Base-by-base conservation (phyloP, 352 stramenopile species). In the Pseudoperonospora humuli region DNA sequence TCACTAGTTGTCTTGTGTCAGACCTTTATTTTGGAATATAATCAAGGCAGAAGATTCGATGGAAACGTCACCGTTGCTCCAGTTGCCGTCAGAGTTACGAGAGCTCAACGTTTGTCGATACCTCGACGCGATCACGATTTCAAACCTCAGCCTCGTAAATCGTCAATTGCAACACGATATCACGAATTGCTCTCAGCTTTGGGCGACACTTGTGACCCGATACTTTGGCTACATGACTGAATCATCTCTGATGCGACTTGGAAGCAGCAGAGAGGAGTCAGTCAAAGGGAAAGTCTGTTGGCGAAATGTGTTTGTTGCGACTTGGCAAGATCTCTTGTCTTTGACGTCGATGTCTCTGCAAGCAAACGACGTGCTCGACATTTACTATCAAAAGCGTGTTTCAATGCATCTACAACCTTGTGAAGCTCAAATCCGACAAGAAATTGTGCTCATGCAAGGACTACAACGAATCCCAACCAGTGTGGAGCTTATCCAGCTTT, bases 371-470 rank as follows among this genome's bases (percentile, higher is more conserved):
- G 55, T 79, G 10, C 19, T 77, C 9, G 18, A 55, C 23, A 45
- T 77, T n/a, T 79, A 68, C 20, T 28, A 60, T 8, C 49, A 57
- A 6, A 35, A 48, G 15, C 5, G 14, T 24, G 49, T 7, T 3
- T 39, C 60, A 14, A n/a, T 66, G 45, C 8, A 20, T 9, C 63
- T 79, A 25, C 63, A 54, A 20, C 25, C 40, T 18, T 36, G 14
- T 32, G 66, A 84, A 59, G 7, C 23, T 41, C 52, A 61, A 35
- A 66, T 84, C 20, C 62, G 69, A 18, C 50, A 72, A 11, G 74
- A 86, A 45, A 60, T 86, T 18, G 39, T 81, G 40, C 75, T 86
- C 43, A 84, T 84, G 57, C 56, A 75, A 38, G 74, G 58, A 7
- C 38, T 86, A 20, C 62, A 52, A 5, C 57, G 57, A 7, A 75